phyloP scores from a whole-genome alignment of 2,329 filamentous ascomycete species.

The Seiridium cupressi region DNA sequence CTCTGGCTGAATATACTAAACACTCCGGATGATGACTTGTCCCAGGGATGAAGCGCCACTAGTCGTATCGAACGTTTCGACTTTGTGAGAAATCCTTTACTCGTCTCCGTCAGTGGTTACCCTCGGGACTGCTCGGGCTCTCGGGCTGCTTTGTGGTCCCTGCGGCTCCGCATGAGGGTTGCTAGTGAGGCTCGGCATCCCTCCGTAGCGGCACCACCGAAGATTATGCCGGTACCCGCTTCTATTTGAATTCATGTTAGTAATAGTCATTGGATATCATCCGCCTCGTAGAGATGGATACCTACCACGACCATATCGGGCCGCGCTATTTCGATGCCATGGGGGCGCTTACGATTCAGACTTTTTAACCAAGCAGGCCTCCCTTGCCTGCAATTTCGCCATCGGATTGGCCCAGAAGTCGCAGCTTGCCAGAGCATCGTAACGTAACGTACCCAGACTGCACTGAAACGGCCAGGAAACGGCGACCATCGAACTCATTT shows the following conservation, averaged over 20 bases:
- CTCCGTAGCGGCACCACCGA: conserved; percentile 6
- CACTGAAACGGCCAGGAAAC: not conserved
- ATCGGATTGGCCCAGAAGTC: not conserved
- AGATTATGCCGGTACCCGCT: conserved; percentile 3
- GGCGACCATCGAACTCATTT: not conserved
- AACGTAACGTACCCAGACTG: not conserved
- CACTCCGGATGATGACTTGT: not conserved
- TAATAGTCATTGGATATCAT: conserved; percentile 3
- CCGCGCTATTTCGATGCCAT: not conserved
- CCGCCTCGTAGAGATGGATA: not conserved
- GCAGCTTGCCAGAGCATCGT: not conserved
- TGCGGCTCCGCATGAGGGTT: not conserved
- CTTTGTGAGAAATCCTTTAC: not conserved
- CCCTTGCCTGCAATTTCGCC: not conserved
- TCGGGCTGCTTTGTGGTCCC: not conserved
- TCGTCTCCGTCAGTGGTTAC: not conserved
- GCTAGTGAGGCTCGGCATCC: conserved; percentile 3
- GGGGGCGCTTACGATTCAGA: conserved; percentile 3
- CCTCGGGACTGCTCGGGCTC: not conserved
- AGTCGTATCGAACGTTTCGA: not conserved
- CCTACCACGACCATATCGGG: not conserved
- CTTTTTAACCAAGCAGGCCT: not conserved
- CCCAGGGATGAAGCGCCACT: not conserved
- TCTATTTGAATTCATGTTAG: not conserved
- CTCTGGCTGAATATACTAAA: not conserved